Evolutionary conservation across 2,329 filamentous ascomycete species (phyloP).

Genomic region (Aspergillus pseudonomiae): DNA sequence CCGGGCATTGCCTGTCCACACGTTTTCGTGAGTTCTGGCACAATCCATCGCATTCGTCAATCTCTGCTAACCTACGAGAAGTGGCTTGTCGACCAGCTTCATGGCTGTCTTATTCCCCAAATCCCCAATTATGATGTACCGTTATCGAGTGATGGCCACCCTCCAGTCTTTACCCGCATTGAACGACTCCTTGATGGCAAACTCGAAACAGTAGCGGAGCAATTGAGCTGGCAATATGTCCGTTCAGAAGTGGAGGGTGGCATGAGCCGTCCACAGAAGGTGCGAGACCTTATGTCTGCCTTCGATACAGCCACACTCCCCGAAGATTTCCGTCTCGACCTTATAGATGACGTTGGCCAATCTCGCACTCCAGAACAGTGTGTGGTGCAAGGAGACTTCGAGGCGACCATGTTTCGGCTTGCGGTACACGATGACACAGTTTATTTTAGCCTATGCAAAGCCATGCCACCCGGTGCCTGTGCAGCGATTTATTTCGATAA

Average conservation of each 20-base stretch:
- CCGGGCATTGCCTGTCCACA: constrained; percentile 43
- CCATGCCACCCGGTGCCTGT: constrained; percentile 45
- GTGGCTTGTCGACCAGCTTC: constrained; percentile 48
- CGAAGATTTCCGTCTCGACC: constrained; percentile 45
- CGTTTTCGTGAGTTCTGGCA: constrained; percentile 41
- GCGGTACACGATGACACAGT: constrained; percentile 49
- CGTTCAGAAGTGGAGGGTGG: constrained; percentile 29
- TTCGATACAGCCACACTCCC: constrained; percentile 45
- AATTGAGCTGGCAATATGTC: constrained; percentile 40
- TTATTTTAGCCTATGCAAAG: constrained; percentile 45
- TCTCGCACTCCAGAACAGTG: constrained; percentile 44
- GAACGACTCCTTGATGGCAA: constrained; percentile 37
- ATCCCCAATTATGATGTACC: constrained; percentile 31
- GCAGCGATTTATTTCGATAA: constrained; percentile 51
- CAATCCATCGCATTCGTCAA: background rate
- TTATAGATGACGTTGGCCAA: constrained; percentile 39
- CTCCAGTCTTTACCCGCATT: constrained; percentile 32
- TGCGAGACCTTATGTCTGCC: constrained; percentile 50
- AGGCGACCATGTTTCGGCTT: constrained; percentile 49
- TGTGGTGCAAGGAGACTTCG: constrained; percentile 49
- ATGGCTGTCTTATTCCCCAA: constrained; percentile 36
- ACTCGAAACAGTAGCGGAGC: constrained; percentile 36
- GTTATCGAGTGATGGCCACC: constrained; percentile 37
- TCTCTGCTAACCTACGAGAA: constrained; percentile 24
- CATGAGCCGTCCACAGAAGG: constrained; percentile 43